Base-by-base conservation (phyloP, 257 asterid genomes). In the Penstemon davidsonii region DNA sequence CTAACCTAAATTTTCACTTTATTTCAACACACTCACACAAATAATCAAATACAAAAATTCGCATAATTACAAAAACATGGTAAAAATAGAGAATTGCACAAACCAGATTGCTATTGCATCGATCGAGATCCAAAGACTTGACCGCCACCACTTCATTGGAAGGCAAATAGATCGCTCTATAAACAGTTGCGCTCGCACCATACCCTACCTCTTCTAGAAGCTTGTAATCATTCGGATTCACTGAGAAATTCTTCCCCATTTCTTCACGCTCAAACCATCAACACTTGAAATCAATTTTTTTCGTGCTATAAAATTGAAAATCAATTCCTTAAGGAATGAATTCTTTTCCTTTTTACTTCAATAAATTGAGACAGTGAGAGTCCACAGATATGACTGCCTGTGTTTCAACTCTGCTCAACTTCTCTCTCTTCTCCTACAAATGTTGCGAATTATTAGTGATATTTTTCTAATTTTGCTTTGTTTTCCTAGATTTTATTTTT, bases 61-160 rank as follows among this genome's bases (percentile, higher is more conserved):
- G 1, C 33, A 2, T 25, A 25, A 25, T 25, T 25, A 25, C 33
- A 1, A 41, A 60, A 59, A 59, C 8, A 3, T 10, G 7, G n/a
- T 39, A 3, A 39, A 55, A 19, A 5, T 19, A 55, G 61, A 55
- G 50, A 60, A 15, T 11, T 5, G 13, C 59, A 82, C 87, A 65
- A 71, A 93, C 99, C 96, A 93, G 92, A 90, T 87, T 93, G 88
- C 87, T 88, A 41, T 88, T 85, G 89, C 99, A 93, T 68, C 99
- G 96, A 91, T 93, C 99, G 89, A 93, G 99, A 93, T 93, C 99
- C 97, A 93, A 84, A 73, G 88, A 87, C 87, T 93, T 93, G 70
- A 93, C 92, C 2, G 99, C 99, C 59, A 93, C 89, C 61, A 85
- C 92, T 77, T 90, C 96, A 79, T 88, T 87, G 60, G 64, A 67